Evolutionary conservation across 768 basidiomycete genomes (phyloP).

Genomic region (Macrolepiota fuliginosa): DNA sequence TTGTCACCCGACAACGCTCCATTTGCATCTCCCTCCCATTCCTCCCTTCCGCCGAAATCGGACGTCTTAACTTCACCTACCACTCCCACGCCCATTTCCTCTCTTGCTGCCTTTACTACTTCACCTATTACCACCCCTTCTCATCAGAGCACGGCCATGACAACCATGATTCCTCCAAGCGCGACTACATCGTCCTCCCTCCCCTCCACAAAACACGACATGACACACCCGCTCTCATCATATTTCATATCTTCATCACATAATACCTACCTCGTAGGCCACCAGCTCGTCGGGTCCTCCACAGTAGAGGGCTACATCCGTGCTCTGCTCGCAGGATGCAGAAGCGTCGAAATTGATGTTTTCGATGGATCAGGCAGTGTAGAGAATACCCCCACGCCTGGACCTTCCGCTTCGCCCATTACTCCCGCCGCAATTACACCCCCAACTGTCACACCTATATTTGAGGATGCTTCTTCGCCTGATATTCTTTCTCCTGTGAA

Average conservation of each 20-base stretch:
- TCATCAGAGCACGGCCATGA: too few species aligned
- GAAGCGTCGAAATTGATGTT: conserved; percentile 71
- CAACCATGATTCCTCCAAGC: neutral
- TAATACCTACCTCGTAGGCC: conserved; percentile 88
- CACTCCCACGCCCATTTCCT: neutral
- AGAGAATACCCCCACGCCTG: conserved; percentile 27
- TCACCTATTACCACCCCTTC: neutral
- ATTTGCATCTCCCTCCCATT: conserved; percentile 20
- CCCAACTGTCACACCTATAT: neutral
- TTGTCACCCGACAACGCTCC: conserved; percentile 75
- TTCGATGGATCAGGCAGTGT: conserved; percentile 42
- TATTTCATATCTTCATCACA: conserved; percentile 93
- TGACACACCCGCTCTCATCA: conserved; percentile 85
- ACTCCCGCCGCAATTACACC: too few species aligned
- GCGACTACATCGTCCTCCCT: neutral
- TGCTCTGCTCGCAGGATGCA: conserved; percentile 82
- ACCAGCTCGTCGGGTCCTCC: conserved; percentile 81
- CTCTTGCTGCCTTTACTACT: neutral
- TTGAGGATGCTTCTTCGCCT: conserved; percentile 1
- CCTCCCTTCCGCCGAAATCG: conserved; percentile 25
- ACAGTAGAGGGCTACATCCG: conserved; percentile 91
- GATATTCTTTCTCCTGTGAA: conserved; percentile 62
- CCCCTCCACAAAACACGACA: conserved; percentile 60
- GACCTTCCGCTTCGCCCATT: conserved; percentile 59
- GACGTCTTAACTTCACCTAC: neutral